A percentile compares a stretch with the other conserved stretches of the same genome.
These are phyloP conservation scores for Aspergillus aculeatinus DNA, from an alignment of 2,329 filamentous ascomycete genomes.

Conservation along the genomic window DNA sequence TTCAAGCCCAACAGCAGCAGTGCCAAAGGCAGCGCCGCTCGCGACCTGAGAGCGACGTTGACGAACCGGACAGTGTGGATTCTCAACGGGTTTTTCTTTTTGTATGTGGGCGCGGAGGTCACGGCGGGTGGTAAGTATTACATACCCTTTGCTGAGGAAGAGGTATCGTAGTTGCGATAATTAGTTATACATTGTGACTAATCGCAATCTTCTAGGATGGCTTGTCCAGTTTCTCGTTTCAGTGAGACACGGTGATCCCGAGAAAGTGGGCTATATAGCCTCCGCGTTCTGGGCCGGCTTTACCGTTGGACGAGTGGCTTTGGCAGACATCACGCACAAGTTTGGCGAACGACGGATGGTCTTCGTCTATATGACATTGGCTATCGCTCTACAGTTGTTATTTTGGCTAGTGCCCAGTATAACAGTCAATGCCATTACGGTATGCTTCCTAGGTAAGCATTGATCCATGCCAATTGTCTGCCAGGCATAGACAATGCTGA, in stretches of 20 bases:
- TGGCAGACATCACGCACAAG: slow-evolving; percentile 25
- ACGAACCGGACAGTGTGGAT: slow-evolving; percentile 23
- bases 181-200: background rate
- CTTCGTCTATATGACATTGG: slow-evolving; percentile 21
- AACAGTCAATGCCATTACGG: slow-evolving; percentile 22
- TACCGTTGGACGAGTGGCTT: slow-evolving; percentile 22
- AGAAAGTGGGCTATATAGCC: slow-evolving; percentile 26
- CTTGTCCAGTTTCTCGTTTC: slow-evolving; percentile 26
- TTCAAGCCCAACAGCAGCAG: slow-evolving; percentile 22
- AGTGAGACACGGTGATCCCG: slow-evolving; percentile 22
- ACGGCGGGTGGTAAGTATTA: slow-evolving; percentile 21
- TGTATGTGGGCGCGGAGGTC: slow-evolving; percentile 26
- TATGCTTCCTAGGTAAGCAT: slow-evolving; percentile 24
- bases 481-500: background rate
- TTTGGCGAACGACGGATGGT: slow-evolving; percentile 27
- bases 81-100: slow-evolving; percentile 26
- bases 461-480: background rate
- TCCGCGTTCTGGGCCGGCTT: slow-evolving; percentile 27
- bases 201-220: slow-evolving; percentile 17
- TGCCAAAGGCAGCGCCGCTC: slow-evolving; percentile 20
- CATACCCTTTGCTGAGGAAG: background rate
- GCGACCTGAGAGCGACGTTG: slow-evolving; percentile 21
- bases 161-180: background rate
- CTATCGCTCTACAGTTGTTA: slow-evolving; percentile 21
- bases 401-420: slow-evolving; percentile 27